phyloP scores from a whole-genome alignment of 1,284 basidiomycete genomes.

The Heterobasidion irregulare region DNA sequence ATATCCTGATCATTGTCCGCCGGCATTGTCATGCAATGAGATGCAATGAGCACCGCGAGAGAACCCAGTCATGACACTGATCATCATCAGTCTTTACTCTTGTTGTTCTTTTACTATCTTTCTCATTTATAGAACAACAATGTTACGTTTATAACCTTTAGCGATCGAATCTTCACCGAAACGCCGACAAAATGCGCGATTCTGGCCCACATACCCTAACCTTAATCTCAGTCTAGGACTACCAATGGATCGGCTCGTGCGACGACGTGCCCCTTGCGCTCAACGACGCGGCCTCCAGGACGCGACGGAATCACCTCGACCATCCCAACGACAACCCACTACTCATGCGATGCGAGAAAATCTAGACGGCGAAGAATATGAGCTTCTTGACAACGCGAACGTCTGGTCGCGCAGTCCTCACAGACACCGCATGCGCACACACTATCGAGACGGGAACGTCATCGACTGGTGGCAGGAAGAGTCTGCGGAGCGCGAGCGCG shows the following conservation, averaged over 20 bases:
- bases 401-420: slow-evolving; percentile 11
- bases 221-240: neutral
- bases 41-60: no score
- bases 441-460: slow-evolving; percentile 37
- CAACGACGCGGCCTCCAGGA: no score
- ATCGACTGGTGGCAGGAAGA: slow-evolving; percentile 73
- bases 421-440: slow-evolving; percentile 6
- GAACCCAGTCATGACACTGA: no score
- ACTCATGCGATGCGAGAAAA: no score
- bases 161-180: neutral
- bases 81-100: no score
- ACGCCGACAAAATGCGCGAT: neutral
- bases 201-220: neutral
- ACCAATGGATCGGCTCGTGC: no score
- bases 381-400: slow-evolving; percentile 6
- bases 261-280: no score
- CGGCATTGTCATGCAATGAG: no score
- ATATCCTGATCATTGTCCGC: no score
- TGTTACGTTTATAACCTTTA: neutral
- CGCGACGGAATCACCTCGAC: no score
- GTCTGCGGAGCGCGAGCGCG: slow-evolving; percentile 50
- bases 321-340: no score
- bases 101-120: no score
- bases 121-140: neutral
- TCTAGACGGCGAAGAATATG: slow-evolving; percentile 7